phyloP scores from a whole-genome alignment of 352 stramenopile species.

The Phytophthora fragariae region DNA sequence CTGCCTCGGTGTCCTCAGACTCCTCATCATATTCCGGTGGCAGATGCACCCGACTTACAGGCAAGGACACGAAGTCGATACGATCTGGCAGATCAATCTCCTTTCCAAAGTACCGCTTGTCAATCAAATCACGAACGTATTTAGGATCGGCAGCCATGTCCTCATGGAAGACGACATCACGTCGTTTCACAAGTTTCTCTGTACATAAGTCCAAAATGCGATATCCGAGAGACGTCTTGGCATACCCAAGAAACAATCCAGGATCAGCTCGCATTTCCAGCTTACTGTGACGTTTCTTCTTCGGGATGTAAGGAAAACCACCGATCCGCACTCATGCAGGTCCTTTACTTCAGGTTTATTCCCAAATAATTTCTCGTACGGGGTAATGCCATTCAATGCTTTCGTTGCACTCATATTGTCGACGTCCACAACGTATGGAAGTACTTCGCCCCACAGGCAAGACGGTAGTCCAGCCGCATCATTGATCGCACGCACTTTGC shows the following conservation, averaged over 20 bases:
- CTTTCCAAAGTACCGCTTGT: not conserved
- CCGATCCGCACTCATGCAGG: conserved; percentile 11
- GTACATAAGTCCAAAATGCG: conserved; percentile 4
- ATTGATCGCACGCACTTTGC: not conserved
- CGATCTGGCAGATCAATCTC: not conserved
- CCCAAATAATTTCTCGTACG: conserved; percentile 6
- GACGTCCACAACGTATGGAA: conserved; percentile 13
- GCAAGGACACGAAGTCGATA: not conserved
- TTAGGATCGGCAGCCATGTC: not conserved
- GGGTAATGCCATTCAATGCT: conserved; percentile 4
- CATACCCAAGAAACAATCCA: conserved; percentile 3
- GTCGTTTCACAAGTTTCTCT: conserved; percentile 4
- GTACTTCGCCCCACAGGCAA: conserved; percentile 7
- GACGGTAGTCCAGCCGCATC: not conserved
- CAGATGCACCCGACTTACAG: not conserved
- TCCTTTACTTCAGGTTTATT: conserved; percentile 9
- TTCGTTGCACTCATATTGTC: conserved; percentile 20
- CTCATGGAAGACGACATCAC: conserved; percentile 12
- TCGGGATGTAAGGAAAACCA: conserved; percentile 12
- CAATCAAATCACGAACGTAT: not conserved
- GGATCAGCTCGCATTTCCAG: conserved; percentile 3
- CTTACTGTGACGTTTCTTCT: conserved; percentile 3
- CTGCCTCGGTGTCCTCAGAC: not conserved
- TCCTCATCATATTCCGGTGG: not conserved
- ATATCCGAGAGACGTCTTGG: conserved; percentile 5